Base-by-base conservation (phyloP, 176 grass and related monocot genomes). In the Dactylis glomerata region DNA sequence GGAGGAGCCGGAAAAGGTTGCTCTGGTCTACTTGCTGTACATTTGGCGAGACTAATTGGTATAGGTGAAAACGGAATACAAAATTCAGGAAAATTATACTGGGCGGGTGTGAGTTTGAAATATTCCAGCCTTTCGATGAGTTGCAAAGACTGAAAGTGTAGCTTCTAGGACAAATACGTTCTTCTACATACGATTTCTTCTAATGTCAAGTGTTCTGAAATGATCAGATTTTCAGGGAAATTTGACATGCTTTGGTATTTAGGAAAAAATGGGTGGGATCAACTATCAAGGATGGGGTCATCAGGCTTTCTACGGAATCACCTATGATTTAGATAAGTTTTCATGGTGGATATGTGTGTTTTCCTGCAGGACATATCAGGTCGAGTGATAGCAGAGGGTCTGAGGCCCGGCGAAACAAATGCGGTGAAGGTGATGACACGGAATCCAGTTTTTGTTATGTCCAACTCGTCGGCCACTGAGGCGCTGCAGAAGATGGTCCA, bases 401-500 rank as follows among this genome's bases (percentile, higher is more conserved):
- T 88, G 52, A 93, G 58, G 13, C 91, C 95, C 6, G 77, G 90
- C 17, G 83, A 85, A 61, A 95, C 92, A 1, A 70, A 26, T 40
- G 47, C 85, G 14, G 67, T 54, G 0, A 91, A 84, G 84, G 88
- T 87, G 47, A 97, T 93, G 95, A 95, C 95, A 8, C 82, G 75
- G 80, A 93, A 90, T 56, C 95, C 95, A 10, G 27, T 90, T 40
- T 97, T 85, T 84, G 93, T 93, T 14, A 91, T 87, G 92, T 81
- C 88, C 33, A 77, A 93, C 50, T 76, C 85, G 11, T 66, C 86
- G 1, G 90, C 91, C 73, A 95, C 84, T 14, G 91, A 98, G 24
- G 92, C 95, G 16, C 62, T 95, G 61, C 92, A 95, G 71, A 92
- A 92, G 90, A 98, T 98, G 95, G 85, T 98, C 57, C 89, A 98